These are phyloP conservation scores for Apophysomyces sp. DNA, from an alignment of 371 early-diverging fungal genomes.

Conservation along the genomic window DNA sequence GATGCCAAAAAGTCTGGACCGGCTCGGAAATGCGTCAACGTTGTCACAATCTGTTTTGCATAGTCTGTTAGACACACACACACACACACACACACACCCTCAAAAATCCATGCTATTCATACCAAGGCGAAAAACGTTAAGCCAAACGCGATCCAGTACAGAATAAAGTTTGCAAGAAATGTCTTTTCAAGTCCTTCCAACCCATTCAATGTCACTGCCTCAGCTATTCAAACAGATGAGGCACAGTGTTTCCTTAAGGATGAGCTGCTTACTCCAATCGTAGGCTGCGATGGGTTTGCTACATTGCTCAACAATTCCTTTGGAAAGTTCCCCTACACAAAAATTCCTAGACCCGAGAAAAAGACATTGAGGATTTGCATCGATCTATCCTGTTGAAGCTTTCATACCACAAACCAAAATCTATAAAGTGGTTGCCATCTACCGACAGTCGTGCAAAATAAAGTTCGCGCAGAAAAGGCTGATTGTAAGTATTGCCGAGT, in stretches of 20 bases:
- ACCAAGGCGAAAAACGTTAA: constrained; percentile 27
- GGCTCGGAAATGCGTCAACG: constrained; percentile 19
- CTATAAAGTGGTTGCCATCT: constrained; percentile 11
- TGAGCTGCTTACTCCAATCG: constrained; percentile 33
- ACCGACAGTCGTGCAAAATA: constrained; percentile 34
- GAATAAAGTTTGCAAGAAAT: constrained; percentile 30
- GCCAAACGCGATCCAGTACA: constrained; percentile 32
- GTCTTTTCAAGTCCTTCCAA: constrained; percentile 13
- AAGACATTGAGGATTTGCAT: not conserved
- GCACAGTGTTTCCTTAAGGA: not conserved
- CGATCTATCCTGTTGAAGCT: not conserved
- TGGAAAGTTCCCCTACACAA: constrained; percentile 25
- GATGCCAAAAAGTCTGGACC: constrained; percentile 21
- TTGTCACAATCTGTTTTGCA: constrained; percentile 14
- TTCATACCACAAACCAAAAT: constrained; percentile 42
- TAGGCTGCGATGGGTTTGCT: constrained; percentile 37
- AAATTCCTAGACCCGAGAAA: constrained; percentile 24
- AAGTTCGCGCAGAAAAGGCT: constrained; percentile 34
- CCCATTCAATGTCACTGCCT: not conserved
- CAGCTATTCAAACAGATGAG: constrained; percentile 3
- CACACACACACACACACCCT: no score
- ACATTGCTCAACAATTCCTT: constrained; percentile 18
- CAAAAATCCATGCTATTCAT: no score
- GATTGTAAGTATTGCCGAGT: constrained; percentile 41
- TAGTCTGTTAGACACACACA: no score